Conservation (phyloP, 176 grass and related monocot genomes). For the Olyra latifolia region DNA sequence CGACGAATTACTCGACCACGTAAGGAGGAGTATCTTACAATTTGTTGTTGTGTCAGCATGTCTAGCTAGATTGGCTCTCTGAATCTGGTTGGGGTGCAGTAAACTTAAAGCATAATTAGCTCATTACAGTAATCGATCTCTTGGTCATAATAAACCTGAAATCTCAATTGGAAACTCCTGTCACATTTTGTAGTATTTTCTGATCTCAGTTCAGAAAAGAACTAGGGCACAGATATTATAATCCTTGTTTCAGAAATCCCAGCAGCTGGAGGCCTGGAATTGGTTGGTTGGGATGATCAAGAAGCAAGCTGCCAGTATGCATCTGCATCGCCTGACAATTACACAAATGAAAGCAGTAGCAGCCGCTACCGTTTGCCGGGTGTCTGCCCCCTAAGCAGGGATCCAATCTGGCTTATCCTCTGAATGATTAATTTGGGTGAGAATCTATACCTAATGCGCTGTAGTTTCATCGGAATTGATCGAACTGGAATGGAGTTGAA, state of each 20-base stretch:
- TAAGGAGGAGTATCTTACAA: background rate
- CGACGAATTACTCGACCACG: slow-evolving; percentile 29
- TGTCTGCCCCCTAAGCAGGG: slow-evolving; percentile 26
- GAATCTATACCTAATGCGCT: background rate
- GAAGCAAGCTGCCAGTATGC: background rate
- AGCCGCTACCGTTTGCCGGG: background rate
- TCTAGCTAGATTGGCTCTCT: slow-evolving; percentile 3
- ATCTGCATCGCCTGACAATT: background rate
- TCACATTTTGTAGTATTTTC: background rate
- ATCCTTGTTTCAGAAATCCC: slow-evolving; percentile 19
- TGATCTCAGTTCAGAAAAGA: background rate
- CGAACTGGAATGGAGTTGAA: slow-evolving; percentile 16
- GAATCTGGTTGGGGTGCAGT: slow-evolving; percentile 20
- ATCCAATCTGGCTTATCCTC: slow-evolving; percentile 6
- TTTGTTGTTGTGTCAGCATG: background rate
- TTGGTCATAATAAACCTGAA: slow-evolving; percentile 22
- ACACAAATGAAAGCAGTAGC: background rate
- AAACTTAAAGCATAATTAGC: background rate
- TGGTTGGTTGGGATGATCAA: background rate
- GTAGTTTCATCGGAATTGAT: slow-evolving; percentile 31
- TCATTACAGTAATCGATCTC: background rate
- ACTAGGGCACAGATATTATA: background rate
- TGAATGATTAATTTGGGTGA: slow-evolving; percentile 28
- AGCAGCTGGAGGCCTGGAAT: slow-evolving; percentile 4
- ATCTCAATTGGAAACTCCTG: background rate